These are phyloP conservation scores for Penstemon newberryi DNA, from an alignment of 257 asterid species.

Conservation along the genomic window DNA sequence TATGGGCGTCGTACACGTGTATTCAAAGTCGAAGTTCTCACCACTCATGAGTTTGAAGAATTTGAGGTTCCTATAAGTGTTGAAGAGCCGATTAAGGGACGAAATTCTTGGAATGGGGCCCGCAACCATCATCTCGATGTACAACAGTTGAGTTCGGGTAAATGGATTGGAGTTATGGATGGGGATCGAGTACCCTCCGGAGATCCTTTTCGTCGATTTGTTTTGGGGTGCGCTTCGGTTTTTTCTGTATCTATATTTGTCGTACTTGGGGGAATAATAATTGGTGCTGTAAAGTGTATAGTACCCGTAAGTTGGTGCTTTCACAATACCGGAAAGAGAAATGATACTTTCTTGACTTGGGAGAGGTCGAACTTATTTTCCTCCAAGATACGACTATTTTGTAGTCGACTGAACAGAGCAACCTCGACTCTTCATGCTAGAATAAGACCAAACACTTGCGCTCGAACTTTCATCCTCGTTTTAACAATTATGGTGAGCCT, in stretches of 20 bases:
- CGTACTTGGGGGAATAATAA: slow-evolving; percentile 63
- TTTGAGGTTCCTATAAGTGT: slow-evolving; percentile 67
- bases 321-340: slow-evolving; percentile 75
- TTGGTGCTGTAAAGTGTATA: slow-evolving; percentile 69
- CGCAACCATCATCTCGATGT: slow-evolving; percentile 88
- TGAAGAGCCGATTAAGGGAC: slow-evolving; percentile 60
- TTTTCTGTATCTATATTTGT: slow-evolving; percentile 54
- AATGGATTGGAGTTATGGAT: slow-evolving; percentile 84
- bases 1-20: slow-evolving; percentile 71
- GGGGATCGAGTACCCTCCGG: slow-evolving; percentile 92
- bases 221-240: slow-evolving; percentile 61
- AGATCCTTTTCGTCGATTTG: slow-evolving; percentile 55
- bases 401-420: slow-evolving; percentile 72
- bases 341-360: slow-evolving; percentile 60
- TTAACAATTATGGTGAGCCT: slow-evolving; percentile 34
- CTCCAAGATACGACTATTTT: slow-evolving; percentile 58
- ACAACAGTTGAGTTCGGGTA: slow-evolving; percentile 75
- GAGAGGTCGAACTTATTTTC: slow-evolving; percentile 58
- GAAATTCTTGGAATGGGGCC: slow-evolving; percentile 91
- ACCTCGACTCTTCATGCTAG: slow-evolving; percentile 56
- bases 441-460: slow-evolving; percentile 55
- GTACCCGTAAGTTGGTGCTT: slow-evolving; percentile 96
- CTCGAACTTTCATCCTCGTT: slow-evolving; percentile 47
- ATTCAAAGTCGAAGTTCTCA: slow-evolving; percentile 61
- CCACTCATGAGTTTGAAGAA: slow-evolving; percentile 66